Evolutionary conservation across 306 rosid genomes (phyloP).

Genomic region (Medicago arabica): DNA sequence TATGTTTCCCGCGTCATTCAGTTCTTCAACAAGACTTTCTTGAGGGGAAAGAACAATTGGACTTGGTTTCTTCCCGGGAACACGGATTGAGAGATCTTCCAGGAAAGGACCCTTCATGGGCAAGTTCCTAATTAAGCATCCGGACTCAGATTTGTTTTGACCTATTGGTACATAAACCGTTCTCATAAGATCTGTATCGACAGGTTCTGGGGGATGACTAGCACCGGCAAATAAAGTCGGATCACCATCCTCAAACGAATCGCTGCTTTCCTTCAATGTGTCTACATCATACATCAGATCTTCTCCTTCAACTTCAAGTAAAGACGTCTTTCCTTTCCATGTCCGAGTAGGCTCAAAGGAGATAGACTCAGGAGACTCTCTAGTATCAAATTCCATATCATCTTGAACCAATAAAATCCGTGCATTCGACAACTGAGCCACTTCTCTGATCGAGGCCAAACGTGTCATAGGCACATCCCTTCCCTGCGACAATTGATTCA

Average conservation of each 20-base stretch:
- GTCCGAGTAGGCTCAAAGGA: slow-evolving; percentile 51
- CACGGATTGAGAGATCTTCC: slow-evolving; percentile 82
- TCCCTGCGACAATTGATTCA: slow-evolving; percentile 53
- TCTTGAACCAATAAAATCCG: slow-evolving; percentile 61
- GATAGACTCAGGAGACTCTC: slow-evolving; percentile 52
- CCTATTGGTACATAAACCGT: slow-evolving; percentile 80
- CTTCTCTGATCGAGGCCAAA: slow-evolving; percentile 59
- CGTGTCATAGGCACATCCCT: slow-evolving; percentile 51
- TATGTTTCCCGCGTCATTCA: slow-evolving; percentile 55
- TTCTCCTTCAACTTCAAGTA: slow-evolving; percentile 57
- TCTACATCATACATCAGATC: slow-evolving; percentile 58
- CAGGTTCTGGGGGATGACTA: slow-evolving; percentile 98
- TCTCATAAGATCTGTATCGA: slow-evolving; percentile 88
- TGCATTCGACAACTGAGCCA: slow-evolving; percentile 62
- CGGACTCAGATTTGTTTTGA: slow-evolving; percentile 73
- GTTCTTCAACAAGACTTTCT: slow-evolving; percentile 69
- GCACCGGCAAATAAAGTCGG: slow-evolving; percentile 88
- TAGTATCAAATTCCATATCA: slow-evolving; percentile 56
- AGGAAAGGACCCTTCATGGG: slow-evolving; percentile 82
- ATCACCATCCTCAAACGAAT: slow-evolving; percentile 70
- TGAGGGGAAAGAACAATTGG: slow-evolving; percentile 65
- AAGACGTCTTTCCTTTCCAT: slow-evolving; percentile 68
- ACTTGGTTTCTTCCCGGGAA: slow-evolving; percentile 68
- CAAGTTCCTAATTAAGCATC: slow-evolving; percentile 78
- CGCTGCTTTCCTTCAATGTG: slow-evolving; percentile 58